These are phyloP conservation scores for Pterocarpus macrocarpus DNA, from an alignment of 306 rosid species.

Conservation along the genomic window DNA sequence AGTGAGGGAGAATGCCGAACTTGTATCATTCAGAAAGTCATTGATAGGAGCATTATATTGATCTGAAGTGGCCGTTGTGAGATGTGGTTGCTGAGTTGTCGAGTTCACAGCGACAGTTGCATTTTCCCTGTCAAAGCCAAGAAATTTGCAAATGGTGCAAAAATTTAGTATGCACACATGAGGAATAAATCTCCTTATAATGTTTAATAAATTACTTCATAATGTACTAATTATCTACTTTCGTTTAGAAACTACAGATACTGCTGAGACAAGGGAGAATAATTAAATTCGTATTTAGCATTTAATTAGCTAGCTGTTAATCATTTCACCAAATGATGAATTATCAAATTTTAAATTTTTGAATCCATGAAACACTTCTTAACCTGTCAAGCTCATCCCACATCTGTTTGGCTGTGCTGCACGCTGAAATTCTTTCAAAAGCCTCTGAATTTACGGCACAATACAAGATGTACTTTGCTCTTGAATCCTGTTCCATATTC, in stretches of 20 bases:
- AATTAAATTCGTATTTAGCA: no score
- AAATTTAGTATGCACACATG: not conserved
- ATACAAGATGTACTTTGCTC: slow-evolving; percentile 23
- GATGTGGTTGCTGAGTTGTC: not conserved
- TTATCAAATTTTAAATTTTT: no score
- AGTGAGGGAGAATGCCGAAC: not conserved
- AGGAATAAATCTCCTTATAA: not conserved
- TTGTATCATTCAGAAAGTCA: not conserved
- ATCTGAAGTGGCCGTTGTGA: not conserved
- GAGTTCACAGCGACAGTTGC: not conserved
- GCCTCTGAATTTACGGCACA: slow-evolving; percentile 29
- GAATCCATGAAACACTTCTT: no score
- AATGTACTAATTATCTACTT: not conserved
- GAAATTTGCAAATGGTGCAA: not conserved
- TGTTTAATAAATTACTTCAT: no score
- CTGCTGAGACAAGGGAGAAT: not conserved
- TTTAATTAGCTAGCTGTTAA: no score
- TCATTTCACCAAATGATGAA: no score
- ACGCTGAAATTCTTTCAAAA: not conserved
- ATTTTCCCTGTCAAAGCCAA: slow-evolving; percentile 1
- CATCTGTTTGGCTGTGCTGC: slow-evolving; percentile 22
- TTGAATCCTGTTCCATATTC: slow-evolving; percentile 18
- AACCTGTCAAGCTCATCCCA: slow-evolving; percentile 36
- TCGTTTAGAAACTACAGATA: not conserved
- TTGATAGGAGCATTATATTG: not conserved